Evolutionary conservation across 2,329 filamentous ascomycete genomes (phyloP).

Genomic region (Arthroderma sp.): DNA sequence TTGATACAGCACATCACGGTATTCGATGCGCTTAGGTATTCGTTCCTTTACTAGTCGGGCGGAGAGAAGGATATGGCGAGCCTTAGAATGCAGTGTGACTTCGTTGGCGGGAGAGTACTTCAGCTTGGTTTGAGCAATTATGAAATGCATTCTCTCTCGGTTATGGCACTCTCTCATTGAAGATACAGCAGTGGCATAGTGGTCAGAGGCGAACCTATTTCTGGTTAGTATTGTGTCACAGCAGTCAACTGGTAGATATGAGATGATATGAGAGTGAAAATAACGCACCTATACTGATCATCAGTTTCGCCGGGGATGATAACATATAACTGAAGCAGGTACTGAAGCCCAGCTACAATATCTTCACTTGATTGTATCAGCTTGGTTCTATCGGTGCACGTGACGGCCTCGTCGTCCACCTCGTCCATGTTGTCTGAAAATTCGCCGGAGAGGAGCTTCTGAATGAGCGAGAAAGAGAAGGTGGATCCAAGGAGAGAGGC

Average conservation of each 20-base stretch:
- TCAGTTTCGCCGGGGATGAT: constrained; percentile 71
- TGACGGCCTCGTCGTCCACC: constrained; percentile 23
- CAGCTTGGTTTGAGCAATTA: constrained; percentile 69
- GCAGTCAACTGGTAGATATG: neutral
- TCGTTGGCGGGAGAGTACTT: constrained; percentile 53
- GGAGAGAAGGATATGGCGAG: constrained; percentile 68
- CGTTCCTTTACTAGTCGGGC: constrained; percentile 58
- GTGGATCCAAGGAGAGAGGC: constrained; percentile 66
- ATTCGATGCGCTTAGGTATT: constrained; percentile 49
- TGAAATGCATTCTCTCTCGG: constrained; percentile 72
- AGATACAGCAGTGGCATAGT: constrained; percentile 64
- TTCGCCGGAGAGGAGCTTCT: constrained; percentile 61
- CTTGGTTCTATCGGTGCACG: constrained; percentile 28
- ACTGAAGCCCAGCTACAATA: constrained; percentile 60
- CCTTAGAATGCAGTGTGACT: constrained; percentile 55
- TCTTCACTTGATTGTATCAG: constrained; percentile 52
- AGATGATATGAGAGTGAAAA: constrained; percentile 3
- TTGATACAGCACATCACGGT: constrained; percentile 62
- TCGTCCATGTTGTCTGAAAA: constrained; percentile 47
- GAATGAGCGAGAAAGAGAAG: constrained; percentile 73
- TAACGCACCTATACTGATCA: constrained; percentile 55
- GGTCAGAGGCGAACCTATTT: constrained; percentile 66
- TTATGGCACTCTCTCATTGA: constrained; percentile 55
- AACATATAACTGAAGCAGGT: constrained; percentile 65
- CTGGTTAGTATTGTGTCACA: neutral